Conservation (phyloP, 169 alveolate species). For the Plasmodium inui region DNA sequence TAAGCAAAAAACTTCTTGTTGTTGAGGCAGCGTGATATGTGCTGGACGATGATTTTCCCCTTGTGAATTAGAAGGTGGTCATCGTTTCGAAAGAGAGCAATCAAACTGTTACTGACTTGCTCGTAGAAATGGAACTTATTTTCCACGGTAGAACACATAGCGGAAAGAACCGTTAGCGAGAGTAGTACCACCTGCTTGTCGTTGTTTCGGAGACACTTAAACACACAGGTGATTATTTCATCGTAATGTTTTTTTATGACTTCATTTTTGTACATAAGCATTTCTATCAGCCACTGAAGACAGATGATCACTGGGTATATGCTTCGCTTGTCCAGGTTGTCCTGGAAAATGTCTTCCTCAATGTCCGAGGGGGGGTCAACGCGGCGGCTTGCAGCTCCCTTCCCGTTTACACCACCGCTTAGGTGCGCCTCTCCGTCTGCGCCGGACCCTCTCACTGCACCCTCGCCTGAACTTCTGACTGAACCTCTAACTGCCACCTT, state of each 20-base stretch:
- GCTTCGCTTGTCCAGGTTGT: constrained; percentile 42
- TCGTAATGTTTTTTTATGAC: constrained; percentile 36
- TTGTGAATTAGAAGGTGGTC: constrained; percentile 51
- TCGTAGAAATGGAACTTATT: constrained; percentile 65
- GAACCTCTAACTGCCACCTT: neutral
- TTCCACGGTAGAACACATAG: constrained; percentile 67
- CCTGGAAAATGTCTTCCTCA: constrained; percentile 36
- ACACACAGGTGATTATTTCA: constrained; percentile 43
- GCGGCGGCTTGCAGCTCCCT: neutral
- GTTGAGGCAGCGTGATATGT: constrained; percentile 53
- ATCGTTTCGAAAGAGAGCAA: constrained; percentile 30
- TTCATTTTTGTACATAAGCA: constrained; percentile 48
- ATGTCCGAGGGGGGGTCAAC: neutral
- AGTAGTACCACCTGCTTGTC: constrained; percentile 47
- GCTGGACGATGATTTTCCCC: constrained; percentile 57
- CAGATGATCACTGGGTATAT: constrained; percentile 70
- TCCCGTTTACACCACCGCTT: neutral
- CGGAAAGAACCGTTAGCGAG: constrained; percentile 66
- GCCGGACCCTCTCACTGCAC: neutral
- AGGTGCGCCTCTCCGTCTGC: neutral
- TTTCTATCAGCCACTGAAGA: constrained; percentile 59
- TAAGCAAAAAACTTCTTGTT: constrained; percentile 67
- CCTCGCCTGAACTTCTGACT: neutral
- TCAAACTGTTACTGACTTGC: constrained; percentile 33
- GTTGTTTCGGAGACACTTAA: constrained; percentile 47